Evolutionary conservation across 306 rosid genomes (phyloP).

Genomic region (Mimosa bimucronata): DNA sequence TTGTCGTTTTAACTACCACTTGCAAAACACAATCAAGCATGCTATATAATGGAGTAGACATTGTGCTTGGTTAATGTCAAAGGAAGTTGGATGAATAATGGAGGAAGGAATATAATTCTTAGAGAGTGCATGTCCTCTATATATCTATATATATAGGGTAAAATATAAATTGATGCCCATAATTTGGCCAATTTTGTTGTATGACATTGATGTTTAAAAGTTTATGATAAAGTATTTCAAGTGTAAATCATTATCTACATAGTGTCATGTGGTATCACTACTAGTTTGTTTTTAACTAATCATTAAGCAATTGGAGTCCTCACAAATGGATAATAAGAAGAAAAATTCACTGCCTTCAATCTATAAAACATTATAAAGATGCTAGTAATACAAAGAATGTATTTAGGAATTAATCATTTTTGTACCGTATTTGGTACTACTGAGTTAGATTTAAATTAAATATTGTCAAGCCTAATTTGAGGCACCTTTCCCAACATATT

Average conservation of each 20-base stretch:
- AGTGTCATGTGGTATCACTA: neutral
- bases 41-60: neutral
- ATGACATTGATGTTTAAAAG: neutral
- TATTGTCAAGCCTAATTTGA: neutral
- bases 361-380: neutral
- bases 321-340: conserved; percentile 2
- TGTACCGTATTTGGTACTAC: neutral
- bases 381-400: neutral
- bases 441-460: neutral
- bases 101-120: neutral
- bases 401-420: neutral
- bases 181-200: neutral
- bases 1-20: neutral
- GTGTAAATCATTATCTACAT: neutral
- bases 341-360: neutral
- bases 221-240: neutral
- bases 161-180: neutral
- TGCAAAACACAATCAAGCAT: neutral
- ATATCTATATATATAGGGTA: too few species aligned
- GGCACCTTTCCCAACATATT: neutral
- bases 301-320: neutral
- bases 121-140: neutral
- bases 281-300: neutral
- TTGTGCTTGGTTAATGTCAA: neutral
- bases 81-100: neutral